Evolutionary conservation across 2,329 filamentous ascomycete species (phyloP).

Genomic region (Calonectria pseudoreteaudii): DNA sequence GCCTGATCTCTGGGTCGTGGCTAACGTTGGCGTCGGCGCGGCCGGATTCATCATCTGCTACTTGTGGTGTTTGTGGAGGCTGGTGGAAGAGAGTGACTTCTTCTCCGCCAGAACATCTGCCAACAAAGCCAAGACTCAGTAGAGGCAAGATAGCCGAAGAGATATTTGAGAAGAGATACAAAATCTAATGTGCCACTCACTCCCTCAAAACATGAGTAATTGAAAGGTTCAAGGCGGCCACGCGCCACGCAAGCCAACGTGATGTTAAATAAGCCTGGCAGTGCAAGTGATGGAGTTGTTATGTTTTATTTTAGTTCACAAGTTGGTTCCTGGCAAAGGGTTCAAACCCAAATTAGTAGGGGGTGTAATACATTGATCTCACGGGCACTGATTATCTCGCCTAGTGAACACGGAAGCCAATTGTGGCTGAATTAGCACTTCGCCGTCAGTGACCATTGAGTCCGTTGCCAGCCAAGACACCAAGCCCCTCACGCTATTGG

Average conservation of each 20-base stretch:
- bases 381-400: neutral
- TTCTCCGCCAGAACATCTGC: conserved; percentile 50
- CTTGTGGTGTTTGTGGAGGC: conserved; percentile 85
- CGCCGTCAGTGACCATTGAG: neutral
- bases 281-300: neutral
- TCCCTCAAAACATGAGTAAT: neutral
- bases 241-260: neutral
- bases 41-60: conserved; percentile 90
- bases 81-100: conserved; percentile 70
- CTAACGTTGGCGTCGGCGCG: conserved; percentile 88
- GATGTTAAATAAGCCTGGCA: neutral
- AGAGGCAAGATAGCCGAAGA: conserved; percentile 11
- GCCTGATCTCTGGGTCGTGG: conserved; percentile 94
- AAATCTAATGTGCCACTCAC: neutral
- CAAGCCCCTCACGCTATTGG: neutral
- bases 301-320: neutral
- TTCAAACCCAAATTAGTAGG: neutral
- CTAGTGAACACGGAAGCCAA: neutral
- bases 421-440: neutral
- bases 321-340: neutral
- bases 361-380: neutral
- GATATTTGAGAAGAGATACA: conserved; percentile 13
- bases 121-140: conserved; percentile 48
- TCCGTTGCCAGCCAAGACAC: neutral
- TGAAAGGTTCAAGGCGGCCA: neutral